Base-by-base conservation (phyloP, 139 green algal genomes). In the Chlorella vulgaris region DNA sequence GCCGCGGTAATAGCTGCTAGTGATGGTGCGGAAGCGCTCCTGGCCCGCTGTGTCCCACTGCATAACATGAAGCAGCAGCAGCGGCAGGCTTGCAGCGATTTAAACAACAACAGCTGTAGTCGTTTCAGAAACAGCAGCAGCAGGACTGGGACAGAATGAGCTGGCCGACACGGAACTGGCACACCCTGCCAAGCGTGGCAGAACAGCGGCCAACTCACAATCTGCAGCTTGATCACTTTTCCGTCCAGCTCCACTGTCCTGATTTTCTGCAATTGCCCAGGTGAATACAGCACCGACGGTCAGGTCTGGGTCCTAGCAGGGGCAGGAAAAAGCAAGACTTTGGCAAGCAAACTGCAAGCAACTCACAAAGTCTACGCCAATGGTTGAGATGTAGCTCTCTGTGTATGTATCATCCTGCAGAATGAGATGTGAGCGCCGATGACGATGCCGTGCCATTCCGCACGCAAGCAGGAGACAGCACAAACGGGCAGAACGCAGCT, bases 171-270 rank as follows among this genome's bases (percentile, higher is more conserved):
- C n/a, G n/a, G n/a, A n/a, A n/a, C n/a, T n/a, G n/a, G n/a, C n/a
- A n/a, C n/a, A n/a, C n/a, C n/a, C n/a, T n/a, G n/a, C n/a, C n/a
- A n/a, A n/a, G n/a, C n/a, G n/a, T n/a, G n/a, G n/a, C n/a, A n/a
- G n/a, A n/a, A n/a, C n/a, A n/a, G n/a, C n/a, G n/a, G n/a, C n/a
- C n/a, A n/a, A n/a, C 91, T 92, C 66, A 96, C 94, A 83, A 99
- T 99, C 69, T 99, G 97, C 35, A 99, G 90, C 90, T 99, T 99
- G 88, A 99, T 98, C 50, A 98, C 96, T 86, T 99, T 99, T 61
- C 97, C 95, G 62, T 99, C 97, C 38, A 99, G 90, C 82, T 99
- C 97, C 75, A 99, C 97, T 1, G 97, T 99, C 36, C 96, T 89
- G 77, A 99, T 99, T 96, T 99, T 99, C 93, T 98, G 91, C 83